Conservation (phyloP, 2,329 filamentous ascomycete genomes). For the Cladosporium sp. region DNA sequence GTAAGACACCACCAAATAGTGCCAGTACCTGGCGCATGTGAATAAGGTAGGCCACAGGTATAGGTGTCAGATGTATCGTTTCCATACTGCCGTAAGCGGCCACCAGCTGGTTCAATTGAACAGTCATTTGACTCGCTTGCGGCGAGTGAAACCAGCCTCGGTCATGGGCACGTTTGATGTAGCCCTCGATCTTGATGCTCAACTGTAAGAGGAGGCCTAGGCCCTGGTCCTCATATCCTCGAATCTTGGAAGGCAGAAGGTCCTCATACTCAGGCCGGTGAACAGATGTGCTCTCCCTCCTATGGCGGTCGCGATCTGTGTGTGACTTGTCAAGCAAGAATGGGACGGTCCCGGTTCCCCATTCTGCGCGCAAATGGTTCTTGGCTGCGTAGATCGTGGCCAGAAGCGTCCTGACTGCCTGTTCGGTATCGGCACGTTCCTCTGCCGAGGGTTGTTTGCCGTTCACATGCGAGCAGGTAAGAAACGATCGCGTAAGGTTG, state of each 20-base stretch:
- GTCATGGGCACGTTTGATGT: constrained; percentile 58
- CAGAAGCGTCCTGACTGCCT: constrained; percentile 58
- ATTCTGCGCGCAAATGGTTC: constrained; percentile 64
- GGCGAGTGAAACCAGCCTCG: constrained; percentile 62
- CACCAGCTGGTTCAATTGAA: constrained; percentile 57
- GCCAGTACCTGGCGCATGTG: constrained; percentile 65
- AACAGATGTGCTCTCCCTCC: constrained; percentile 33
- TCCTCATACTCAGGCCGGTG: constrained; percentile 38
- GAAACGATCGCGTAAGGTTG: constrained; percentile 59
- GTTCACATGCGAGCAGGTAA: constrained; percentile 46
- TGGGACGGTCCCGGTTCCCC: constrained; percentile 49
- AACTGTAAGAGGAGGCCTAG: constrained; percentile 62
- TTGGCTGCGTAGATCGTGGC: constrained; percentile 65
- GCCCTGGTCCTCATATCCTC: constrained; percentile 56
- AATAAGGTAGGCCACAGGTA: constrained; percentile 65
- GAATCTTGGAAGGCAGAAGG: constrained; percentile 35
- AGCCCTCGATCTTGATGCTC: constrained; percentile 60
- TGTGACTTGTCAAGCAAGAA: constrained; percentile 24
- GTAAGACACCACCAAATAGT: constrained; percentile 60
- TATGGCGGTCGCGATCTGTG: constrained; percentile 25
- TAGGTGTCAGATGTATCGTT: constrained; percentile 63
- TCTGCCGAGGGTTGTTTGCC: constrained; percentile 36
- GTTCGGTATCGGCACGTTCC: constrained; percentile 60
- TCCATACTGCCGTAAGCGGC: constrained; percentile 65
- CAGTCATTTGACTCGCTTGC: constrained; percentile 58